Percentiles rank a stretch among this genome's conserved stretches.
Conservation (phyloP, 1,284 basidiomycete genomes). For the Wolfiporia cocos region DNA sequence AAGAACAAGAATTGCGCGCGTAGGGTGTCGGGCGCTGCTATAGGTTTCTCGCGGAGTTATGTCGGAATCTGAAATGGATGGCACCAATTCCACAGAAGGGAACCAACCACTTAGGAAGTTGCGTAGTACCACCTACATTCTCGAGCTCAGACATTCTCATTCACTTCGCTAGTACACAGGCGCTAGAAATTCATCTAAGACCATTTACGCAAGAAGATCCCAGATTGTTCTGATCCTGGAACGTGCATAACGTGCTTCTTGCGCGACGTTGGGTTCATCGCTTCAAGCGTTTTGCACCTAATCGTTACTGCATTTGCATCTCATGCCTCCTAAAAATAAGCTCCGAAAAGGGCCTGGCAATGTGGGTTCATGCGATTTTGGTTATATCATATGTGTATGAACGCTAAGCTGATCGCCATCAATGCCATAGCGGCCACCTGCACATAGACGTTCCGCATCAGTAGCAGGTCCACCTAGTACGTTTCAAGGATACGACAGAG, state of each 20-base stretch:
- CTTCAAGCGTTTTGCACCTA: too few relatives aligned
- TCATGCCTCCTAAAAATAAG: constrained; percentile 5
- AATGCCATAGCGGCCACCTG: not conserved
- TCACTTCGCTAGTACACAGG: too few relatives aligned
- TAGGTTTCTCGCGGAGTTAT: not conserved
- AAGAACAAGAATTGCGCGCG: too few relatives aligned
- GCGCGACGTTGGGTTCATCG: too few relatives aligned
- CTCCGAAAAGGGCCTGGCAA: not conserved
- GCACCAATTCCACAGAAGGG: constrained; percentile 11
- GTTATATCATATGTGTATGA: constrained; percentile 1
- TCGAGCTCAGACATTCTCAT: too few relatives aligned
- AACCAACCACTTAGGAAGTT: constrained; percentile 5
- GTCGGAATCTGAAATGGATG: constrained; percentile 8
- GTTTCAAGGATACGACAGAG: too few relatives aligned
- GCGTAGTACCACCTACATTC: too few relatives aligned
- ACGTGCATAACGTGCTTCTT: too few relatives aligned
- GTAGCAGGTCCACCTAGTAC: not conserved
- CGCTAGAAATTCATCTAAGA: too few relatives aligned
- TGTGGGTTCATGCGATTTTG: not conserved
- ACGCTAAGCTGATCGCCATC: not conserved
- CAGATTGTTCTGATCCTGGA: too few relatives aligned
- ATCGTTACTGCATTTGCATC: too few relatives aligned
- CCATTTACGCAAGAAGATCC: too few relatives aligned
- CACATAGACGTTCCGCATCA: not conserved
- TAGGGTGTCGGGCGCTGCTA: not conserved